Evolutionary conservation across 2,329 filamentous ascomycete genomes (phyloP).

Genomic region (Talaromyces sp.): DNA sequence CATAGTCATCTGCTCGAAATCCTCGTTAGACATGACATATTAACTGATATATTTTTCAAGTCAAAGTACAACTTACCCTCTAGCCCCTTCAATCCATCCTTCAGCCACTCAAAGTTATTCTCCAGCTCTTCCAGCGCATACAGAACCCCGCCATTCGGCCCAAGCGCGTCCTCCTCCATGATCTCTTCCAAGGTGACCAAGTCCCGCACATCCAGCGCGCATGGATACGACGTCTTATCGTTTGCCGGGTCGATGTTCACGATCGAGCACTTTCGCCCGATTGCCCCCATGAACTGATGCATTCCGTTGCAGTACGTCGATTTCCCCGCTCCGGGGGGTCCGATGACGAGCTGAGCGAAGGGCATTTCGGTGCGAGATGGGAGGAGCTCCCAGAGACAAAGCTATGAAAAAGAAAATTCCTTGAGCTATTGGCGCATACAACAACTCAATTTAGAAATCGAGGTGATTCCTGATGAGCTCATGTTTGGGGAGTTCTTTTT

Average conservation of each 20-base stretch:
- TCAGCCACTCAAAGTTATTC: constrained; percentile 87
- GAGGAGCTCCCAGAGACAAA: neutral
- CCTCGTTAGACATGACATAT: constrained; percentile 2
- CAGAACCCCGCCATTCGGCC: constrained; percentile 85
- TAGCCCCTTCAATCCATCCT: constrained; percentile 70
- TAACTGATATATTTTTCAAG: neutral
- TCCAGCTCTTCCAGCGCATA: constrained; percentile 96
- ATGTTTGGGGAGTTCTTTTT: neutral
- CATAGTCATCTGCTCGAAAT: constrained; percentile 64
- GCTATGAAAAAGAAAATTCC: neutral
- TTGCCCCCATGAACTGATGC: constrained; percentile 95
- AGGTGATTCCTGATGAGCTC: neutral
- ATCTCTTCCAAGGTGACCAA: constrained; percentile 89
- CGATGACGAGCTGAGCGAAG: constrained; percentile 75
- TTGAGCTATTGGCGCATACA: neutral
- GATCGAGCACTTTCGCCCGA: constrained; percentile 88
- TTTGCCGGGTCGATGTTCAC: constrained; percentile 98
- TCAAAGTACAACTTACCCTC: constrained; percentile 47
- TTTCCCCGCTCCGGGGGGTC: constrained; percentile 92
- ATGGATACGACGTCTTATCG: constrained; percentile 82
- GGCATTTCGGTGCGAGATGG: constrained; percentile 38
- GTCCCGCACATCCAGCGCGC: constrained; percentile 82
- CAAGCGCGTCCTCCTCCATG: constrained; percentile 84
- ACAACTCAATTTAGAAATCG: neutral
- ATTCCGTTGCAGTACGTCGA: constrained; percentile 99